Base-by-base conservation (phyloP, 2,329 filamentous ascomycete genomes). In the Paradendryphiella salina region DNA sequence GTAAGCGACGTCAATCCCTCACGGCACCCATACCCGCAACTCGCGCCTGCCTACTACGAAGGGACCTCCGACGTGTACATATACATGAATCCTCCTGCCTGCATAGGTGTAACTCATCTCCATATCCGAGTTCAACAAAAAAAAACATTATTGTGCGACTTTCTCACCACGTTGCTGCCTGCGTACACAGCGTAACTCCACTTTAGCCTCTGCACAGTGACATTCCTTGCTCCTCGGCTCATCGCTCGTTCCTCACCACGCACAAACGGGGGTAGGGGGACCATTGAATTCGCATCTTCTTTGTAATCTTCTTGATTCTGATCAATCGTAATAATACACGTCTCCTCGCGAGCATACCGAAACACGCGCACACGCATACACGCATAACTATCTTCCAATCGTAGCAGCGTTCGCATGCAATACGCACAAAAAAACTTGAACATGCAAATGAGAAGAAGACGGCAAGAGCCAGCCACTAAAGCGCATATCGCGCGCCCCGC, bases 301-400 rank as follows among this genome's bases (percentile, higher is more conserved):
- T 32, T 32, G 28, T 28, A 32, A 31, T 18, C 13, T 28, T 33
- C n/a, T 50, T 21, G 7, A 47, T 51, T 51, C 36, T 51, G 48
- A 46, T 51, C 48, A 52, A 52, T 52, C 15, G 26, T 52, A 48
- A 38, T 36, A 52, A 33, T 48, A 52, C 49, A 52, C 38, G 44
- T 52, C 44, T 48, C 33, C 33, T 37, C 17, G 13, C 23, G 10
- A 41, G 28, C 31, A 11, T 20, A 17, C 20, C n/a, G n/a, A n/a
- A n/a, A 13, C 34, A 20, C 33, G 31, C 37, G 21, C 35, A 46
- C 29, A 18, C 43, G 32, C 20, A 36, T 28, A 9, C 5, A 28
- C 23, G 10, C 23, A 26, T 26, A 23, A 26, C 17, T 14, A 11
- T 41, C 39, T 50, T 26, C 40, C 26, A 45, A 29, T 26, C 41